Evolutionary conservation across 495 filamentous ascomycete species (phyloP), one percentile per base, ranked within the genome.

Genomic region (Penicillium lagena): DNA sequence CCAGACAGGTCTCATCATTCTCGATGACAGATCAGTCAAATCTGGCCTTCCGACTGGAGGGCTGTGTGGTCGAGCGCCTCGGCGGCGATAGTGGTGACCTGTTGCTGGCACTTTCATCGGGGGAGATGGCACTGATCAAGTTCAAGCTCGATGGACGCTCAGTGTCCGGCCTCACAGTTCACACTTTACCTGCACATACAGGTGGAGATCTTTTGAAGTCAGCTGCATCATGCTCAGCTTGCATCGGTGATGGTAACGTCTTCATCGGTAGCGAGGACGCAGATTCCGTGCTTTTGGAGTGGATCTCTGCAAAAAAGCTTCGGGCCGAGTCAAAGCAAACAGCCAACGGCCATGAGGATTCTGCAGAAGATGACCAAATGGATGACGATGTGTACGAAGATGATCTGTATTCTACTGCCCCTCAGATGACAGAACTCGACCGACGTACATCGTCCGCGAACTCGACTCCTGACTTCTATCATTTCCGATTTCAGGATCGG

Each of bases 71-170:
- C 40, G 87, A 90, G 46, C 77, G 82, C 39, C 73, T 97, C 9
- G 82, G 80, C 8, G 73, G 76, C 11, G 82, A 86, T 35, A 82
- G 76, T 31, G 85, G 88, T 8, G 91, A 97, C 47, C 70, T 96
- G 40, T 71, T 99, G 14, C 72, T 98, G n/a, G 75, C 90, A 22
- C 78, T 95, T 32, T 80, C 81, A 33, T 83, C 81, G 42, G 94
- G 93, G 1, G 75, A 81, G 30, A 73, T 94, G 37, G 79, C 80
- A 11, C 74, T 90, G 27, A 66, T 97, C 14, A 84, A 76, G 31
- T 96, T 99, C 67, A 83, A 79, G 45, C 77, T 96, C 39, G 90
- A 95, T 60, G 93, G 93, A n/a, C 77, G 91, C 36, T 93, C 88
- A 8, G 88, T 99, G 17, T 95, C 90, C 32, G 89, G 90, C 7